These are phyloP conservation scores for Nymphaea colorata DNA, from an alignment of 164 flowering plant species.

Conservation along the genomic window DNA sequence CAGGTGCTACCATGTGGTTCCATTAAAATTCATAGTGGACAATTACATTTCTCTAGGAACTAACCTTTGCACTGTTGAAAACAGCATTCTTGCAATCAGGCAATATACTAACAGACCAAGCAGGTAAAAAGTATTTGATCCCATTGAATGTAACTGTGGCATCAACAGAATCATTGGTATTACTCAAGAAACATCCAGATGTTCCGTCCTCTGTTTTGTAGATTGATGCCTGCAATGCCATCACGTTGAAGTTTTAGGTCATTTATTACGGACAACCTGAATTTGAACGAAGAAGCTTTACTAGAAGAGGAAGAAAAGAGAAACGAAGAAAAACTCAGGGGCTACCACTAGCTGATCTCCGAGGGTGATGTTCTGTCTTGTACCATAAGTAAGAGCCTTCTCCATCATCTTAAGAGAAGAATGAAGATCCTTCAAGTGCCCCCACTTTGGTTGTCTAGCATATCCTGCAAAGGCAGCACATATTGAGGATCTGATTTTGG, in stretches of 20 bases:
- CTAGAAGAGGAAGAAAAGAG: background rate
- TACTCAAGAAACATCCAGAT: conserved; percentile 44
- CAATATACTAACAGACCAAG: conserved; percentile 71
- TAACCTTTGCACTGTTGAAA: conserved; percentile 61
- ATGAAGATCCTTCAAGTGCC: conserved; percentile 9
- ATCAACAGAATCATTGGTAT: conserved; percentile 21
- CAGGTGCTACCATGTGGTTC: too few relatives aligned
- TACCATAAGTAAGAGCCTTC: conserved; percentile 1
- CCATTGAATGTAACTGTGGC: conserved; percentile 19
- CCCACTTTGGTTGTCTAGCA: conserved; percentile 4
- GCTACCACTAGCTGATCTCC: background rate
- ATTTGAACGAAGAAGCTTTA: background rate
- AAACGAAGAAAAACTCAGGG: background rate
- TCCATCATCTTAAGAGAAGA: conserved; percentile 3
- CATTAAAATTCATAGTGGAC: too few relatives aligned
- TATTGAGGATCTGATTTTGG: too few relatives aligned
- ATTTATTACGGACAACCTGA: background rate
- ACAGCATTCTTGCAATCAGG: conserved; percentile 37
- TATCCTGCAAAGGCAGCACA: background rate
- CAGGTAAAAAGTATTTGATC: conserved; percentile 26
- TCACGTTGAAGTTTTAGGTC: background rate
- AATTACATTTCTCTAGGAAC: background rate
- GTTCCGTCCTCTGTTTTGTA: conserved; percentile 4
- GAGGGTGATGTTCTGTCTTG: background rate
- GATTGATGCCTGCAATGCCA: background rate